These are phyloP conservation scores for Penicillium chermesinum DNA, from an alignment of 495 filamentous ascomycete genomes.

Conservation along the genomic window DNA sequence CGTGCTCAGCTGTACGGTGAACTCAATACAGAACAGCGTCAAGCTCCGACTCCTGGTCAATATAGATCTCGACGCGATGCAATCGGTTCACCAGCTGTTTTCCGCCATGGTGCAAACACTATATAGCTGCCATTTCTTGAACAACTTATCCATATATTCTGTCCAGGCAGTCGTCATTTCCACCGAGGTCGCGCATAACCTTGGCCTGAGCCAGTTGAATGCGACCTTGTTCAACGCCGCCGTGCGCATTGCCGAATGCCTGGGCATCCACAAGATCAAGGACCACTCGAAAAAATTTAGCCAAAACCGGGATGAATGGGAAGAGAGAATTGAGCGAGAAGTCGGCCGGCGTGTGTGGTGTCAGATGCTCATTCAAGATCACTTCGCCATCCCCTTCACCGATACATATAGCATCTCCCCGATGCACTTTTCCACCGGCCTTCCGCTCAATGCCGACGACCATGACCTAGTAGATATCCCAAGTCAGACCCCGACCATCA, in stretches of 20 bases:
- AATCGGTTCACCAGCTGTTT: slow-evolving; percentile 21
- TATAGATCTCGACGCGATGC: slow-evolving; percentile 20
- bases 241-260: slow-evolving; percentile 36
- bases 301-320: slow-evolving; percentile 22
- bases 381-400: slow-evolving; percentile 45
- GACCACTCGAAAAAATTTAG: slow-evolving; percentile 12
- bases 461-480: slow-evolving; percentile 32
- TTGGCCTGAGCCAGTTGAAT: slow-evolving; percentile 41
- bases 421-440: slow-evolving; percentile 34
- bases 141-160: slow-evolving; percentile 34
- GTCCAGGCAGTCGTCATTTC: slow-evolving; percentile 43
- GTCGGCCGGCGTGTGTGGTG: slow-evolving; percentile 41
- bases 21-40: slow-evolving; percentile 25
- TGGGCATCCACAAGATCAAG: slow-evolving; percentile 31
- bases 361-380: slow-evolving; percentile 43
- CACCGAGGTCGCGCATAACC: slow-evolving; percentile 42
- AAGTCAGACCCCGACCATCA: slow-evolving; percentile 31
- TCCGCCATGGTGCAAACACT: slow-evolving; percentile 27
- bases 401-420: slow-evolving; percentile 43
- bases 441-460: slow-evolving; percentile 37
- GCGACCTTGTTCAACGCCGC: slow-evolving; percentile 35
- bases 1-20: slow-evolving; percentile 24
- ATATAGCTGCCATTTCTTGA: slow-evolving; percentile 24
- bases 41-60: slow-evolving; percentile 16
- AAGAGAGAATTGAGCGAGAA: slow-evolving; percentile 31